A percentile compares a stretch with the other conserved stretches of the same genome.
Conservation (phyloP, 768 basidiomycete species). For the Lanmaoa pseudosensibilis region DNA sequence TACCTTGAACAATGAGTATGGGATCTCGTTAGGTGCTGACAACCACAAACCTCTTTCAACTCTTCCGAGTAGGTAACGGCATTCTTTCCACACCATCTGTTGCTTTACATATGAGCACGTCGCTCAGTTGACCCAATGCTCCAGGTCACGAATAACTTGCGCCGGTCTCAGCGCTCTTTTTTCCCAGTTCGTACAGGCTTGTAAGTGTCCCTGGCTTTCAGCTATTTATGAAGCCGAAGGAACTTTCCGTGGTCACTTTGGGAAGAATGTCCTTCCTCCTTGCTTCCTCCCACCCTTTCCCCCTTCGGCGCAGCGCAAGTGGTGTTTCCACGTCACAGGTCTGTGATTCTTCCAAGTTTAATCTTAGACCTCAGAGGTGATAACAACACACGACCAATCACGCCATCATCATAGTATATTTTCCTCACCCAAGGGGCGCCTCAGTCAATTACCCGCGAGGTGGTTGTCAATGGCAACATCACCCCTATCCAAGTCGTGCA, state of each 20-base stretch:
- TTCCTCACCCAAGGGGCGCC: background rate
- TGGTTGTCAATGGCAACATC: slow-evolving; percentile 15
- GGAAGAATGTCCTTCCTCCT: background rate
- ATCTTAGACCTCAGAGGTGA: background rate
- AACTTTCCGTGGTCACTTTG: background rate
- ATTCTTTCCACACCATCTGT: background rate
- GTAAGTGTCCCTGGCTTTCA: background rate
- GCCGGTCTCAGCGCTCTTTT: background rate
- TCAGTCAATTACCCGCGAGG: background rate
- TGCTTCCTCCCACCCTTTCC: background rate
- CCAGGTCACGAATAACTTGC: background rate
- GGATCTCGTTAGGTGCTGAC: background rate
- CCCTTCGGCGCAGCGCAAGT: background rate
- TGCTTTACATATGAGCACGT: background rate
- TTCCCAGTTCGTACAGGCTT: background rate
- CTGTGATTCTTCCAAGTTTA: background rate
- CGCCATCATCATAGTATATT: background rate
- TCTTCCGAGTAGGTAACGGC: background rate
- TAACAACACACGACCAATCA: background rate
- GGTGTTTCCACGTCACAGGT: background rate
- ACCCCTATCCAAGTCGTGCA: background rate
- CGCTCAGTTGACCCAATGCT: background rate
- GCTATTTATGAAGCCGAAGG: background rate
- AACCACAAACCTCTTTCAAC: background rate
- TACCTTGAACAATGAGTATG: background rate